Base-by-base conservation (phyloP, 495 filamentous ascomycete species). In the Saxophila tyrrhenica region DNA sequence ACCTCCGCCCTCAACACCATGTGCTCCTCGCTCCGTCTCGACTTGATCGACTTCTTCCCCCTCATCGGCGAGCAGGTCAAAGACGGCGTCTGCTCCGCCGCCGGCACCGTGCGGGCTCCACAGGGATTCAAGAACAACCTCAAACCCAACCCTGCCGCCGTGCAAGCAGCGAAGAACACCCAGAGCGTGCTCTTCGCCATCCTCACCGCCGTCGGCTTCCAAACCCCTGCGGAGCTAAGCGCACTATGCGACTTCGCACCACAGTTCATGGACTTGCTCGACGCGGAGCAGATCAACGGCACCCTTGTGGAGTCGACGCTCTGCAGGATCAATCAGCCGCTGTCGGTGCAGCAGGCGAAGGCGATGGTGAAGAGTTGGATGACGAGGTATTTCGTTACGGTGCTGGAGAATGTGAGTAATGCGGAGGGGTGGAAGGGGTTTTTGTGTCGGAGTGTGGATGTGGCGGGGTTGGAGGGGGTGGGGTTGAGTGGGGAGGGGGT, bases 271-370 rank as follows among this genome's bases (percentile, higher is more conserved):
- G 25, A 10, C 1, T 44, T 21, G n/a, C 39, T 59, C 7, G 54
- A 54, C 35, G 32, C 29, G 2, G 3, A 54, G 32, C 20, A 39
- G 13, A 29, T 54, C 15, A 59, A 59, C 41, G 56, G 56, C n/a
- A 32, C 39, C 29, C 38, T 59, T 5, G 56, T 59, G 2, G 23
- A 49, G 35, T 15, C 24, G 13, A 54, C 51, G n/a, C 32, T 59
- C 24, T 59, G 56, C 41, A 22, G 46, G n/a, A 1, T 57, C n/a
- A 52, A 10, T 11, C 17, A 25, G 42, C 55, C 55, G 42, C 25
- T 57, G 5, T 47, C 20, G 13, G 21, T 45, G 7, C 39, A 35
- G 3, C 2, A 9, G 2, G 32, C 22, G 16, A 47, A 24, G 39
- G 22, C 29, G n/a, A 20, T 19, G 5, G 7, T 58, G 16, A 53